These are phyloP conservation scores for Sphaerobolus stellatus DNA, from an alignment of 1,284 basidiomycete genomes.

Conservation along the genomic window DNA sequence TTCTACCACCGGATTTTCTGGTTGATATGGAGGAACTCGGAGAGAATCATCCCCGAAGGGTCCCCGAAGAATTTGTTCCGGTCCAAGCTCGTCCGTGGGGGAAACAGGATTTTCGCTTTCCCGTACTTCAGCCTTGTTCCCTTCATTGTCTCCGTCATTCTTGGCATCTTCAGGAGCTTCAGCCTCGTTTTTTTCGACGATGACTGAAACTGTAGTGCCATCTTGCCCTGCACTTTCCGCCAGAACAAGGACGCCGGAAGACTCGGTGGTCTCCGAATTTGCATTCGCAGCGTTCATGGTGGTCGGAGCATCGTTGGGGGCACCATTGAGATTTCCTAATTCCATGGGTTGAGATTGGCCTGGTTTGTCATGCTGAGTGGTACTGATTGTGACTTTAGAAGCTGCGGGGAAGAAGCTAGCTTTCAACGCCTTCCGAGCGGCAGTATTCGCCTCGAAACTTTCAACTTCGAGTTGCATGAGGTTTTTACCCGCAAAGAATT, in stretches of 20 bases:
- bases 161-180: background rate
- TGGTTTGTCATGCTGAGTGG: too few relatives aligned
- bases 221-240: background rate
- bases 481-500: slow-evolving; percentile 36
- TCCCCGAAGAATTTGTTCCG: too few relatives aligned
- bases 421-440: background rate
- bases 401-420: slow-evolving; percentile 4
- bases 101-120: background rate
- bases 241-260: too few relatives aligned
- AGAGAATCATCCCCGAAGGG: too few relatives aligned
- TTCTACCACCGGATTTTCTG: background rate
- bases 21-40: too few relatives aligned
- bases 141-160: background rate
- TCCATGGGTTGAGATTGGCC: too few relatives aligned
- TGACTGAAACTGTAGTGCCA: background rate
- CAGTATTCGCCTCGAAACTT: slow-evolving; percentile 7
- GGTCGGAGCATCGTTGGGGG: too few relatives aligned
- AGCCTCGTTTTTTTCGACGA: background rate
- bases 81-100: too few relatives aligned
- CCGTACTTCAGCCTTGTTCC: background rate
- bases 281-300: too few relatives aligned
- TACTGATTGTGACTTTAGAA: too few relatives aligned
- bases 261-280: too few relatives aligned
- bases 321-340: too few relatives aligned
- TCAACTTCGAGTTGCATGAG: slow-evolving; percentile 34